These are phyloP conservation scores for Acanthamoeba culbertsoni DNA, from an alignment of 208 protist genomes.

Conservation along the genomic window DNA sequence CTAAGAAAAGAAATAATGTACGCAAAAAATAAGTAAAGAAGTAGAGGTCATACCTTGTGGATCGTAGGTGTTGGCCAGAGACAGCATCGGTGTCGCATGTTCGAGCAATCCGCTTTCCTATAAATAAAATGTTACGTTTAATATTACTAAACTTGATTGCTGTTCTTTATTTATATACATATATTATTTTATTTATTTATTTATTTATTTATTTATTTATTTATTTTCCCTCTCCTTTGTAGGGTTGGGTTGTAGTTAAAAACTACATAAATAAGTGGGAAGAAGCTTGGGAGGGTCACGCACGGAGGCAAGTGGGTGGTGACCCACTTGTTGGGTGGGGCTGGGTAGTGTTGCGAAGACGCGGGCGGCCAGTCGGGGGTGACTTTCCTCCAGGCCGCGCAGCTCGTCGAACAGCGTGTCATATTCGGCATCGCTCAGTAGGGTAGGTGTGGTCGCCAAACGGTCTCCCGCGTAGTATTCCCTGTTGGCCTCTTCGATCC, in stretches of 20 bases:
- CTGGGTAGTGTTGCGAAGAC: not conserved
- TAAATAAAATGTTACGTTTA: too few relatives aligned
- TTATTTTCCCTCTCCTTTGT: too few relatives aligned
- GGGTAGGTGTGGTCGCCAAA: too few relatives aligned
- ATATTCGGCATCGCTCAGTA: constrained; percentile 9
- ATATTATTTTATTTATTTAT: too few relatives aligned
- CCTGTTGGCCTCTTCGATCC: not conserved
- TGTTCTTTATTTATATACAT: too few relatives aligned
- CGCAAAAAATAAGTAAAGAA: not conserved
- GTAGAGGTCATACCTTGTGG: not conserved
- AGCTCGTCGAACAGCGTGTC: constrained; percentile 60
- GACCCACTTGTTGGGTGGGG: not conserved
- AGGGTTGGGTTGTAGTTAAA: too few relatives aligned
- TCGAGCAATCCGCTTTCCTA: not conserved
- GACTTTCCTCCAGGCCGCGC: not conserved
- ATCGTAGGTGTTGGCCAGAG: constrained; percentile 57
- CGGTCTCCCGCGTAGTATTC: not conserved
- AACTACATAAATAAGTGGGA: too few relatives aligned
- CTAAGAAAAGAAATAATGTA: not conserved
- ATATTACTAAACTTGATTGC: too few relatives aligned
- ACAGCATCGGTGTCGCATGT: constrained; percentile 49
- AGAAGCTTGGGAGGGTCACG: not conserved
- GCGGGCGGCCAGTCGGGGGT: not conserved
- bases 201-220: too few relatives aligned
- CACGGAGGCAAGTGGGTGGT: not conserved